Base-by-base conservation (phyloP, 352 stramenopile genomes). In the Globisporangium spinosum region DNA sequence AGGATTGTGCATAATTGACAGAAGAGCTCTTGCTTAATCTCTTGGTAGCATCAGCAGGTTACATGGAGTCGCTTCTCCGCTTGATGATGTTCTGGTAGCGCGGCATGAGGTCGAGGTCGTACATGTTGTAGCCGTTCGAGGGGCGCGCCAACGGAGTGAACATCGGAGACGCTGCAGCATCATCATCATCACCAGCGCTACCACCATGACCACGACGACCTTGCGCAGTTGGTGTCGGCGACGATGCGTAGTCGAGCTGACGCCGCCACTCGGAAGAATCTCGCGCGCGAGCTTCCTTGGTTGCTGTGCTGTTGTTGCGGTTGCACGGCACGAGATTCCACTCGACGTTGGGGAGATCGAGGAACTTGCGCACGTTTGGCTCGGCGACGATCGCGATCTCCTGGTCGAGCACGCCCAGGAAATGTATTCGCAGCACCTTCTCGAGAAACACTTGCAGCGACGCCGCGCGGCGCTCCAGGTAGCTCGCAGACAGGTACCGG, bases 371-470 rank as follows among this genome's bases (percentile, higher is more conserved):
- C 15, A 93, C 72, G 34, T 83, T 80, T 0, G 83, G 83, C 61
- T 94, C 84, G 1, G 84, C 84, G 7, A 78, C 77, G 58, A 93
- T 79, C 35, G 79, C 78, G 29, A 94, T 85, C 17, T 85, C 71
- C 38, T 93, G 81, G 38, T 92, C 82, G 2, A 94, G 70, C 20
- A 93, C 65, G 8, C 87, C 87, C 29, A 76, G 68, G 60, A 93
- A 94, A 9, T 73, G 74, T 29, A 91, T 70, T 8, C 72, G 68
- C 15, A 94, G 70, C 13, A 88, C 27, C 20, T 78, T 76, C 38
- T 92, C 80, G 1, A 94, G 69, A 57, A 93, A 94, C 3, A 71
- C 65, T 61, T 94, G 83, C 61, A 94, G 64, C 2, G 76, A 76
- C 0, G 80, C 78, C 2, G 80, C 79, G 53, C 87, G 80, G 6